phyloP scores from a whole-genome alignment of 164 flowering plant species.

The Nelumbo lutea region DNA sequence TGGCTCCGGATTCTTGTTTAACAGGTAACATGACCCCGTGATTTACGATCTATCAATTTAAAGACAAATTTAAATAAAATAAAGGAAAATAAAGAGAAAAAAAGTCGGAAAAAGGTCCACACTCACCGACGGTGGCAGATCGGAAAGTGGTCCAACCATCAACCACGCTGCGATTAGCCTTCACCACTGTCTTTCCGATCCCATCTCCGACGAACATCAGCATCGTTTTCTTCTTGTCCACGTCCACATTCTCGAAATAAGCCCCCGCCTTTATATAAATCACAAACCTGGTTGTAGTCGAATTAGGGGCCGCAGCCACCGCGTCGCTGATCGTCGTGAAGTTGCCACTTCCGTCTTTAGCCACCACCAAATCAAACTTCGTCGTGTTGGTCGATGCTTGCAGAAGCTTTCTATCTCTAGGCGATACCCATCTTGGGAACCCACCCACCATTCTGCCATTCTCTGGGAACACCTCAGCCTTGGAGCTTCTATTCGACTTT shows the following conservation, averaged over 20 bases:
- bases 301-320: conserved; percentile 65
- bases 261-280: conserved; percentile 80
- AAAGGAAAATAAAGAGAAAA: not conserved
- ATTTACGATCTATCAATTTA: not conserved
- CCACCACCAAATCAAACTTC: conserved; percentile 50
- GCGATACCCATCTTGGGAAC: conserved; percentile 63
- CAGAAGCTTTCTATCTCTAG: conserved; percentile 44
- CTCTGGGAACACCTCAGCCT: conserved; percentile 33
- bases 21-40: too few relatives aligned
- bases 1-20: too few relatives aligned
- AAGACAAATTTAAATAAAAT: not conserved
- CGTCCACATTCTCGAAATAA: conserved; percentile 77
- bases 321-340: conserved; percentile 72
- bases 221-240: conserved; percentile 48
- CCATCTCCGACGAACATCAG: conserved; percentile 92
- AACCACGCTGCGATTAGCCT: conserved; percentile 66
- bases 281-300: conserved; percentile 53
- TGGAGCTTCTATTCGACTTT: not conserved
- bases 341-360: conserved; percentile 87
- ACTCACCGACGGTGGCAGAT: conserved; percentile 90
- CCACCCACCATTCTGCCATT: conserved; percentile 37
- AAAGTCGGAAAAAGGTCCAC: too few relatives aligned
- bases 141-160: conserved; percentile 88
- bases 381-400: conserved; percentile 34
- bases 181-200: conserved; percentile 72